Base-by-base conservation (phyloP, 1,139 yeast genomes). In the Magnusiomyces starmeri region DNA sequence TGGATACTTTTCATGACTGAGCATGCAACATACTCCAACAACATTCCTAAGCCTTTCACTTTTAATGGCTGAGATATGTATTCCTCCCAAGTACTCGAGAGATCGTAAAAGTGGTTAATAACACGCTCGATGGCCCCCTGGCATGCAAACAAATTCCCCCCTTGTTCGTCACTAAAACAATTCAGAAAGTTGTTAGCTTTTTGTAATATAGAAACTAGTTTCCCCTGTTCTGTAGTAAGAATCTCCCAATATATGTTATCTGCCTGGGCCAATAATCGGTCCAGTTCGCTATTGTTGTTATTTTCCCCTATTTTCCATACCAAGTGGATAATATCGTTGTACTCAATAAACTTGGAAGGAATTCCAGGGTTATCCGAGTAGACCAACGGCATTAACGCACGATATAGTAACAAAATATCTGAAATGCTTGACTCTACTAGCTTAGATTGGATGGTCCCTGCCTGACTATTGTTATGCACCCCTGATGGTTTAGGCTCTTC, bases 11-110 rank as follows among this genome's bases (percentile, higher is more conserved):
- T 46, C 29, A 67, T 61, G 7, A 66, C 51, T 4, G 60, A 46
- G 2, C 59, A 55, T 7, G 65, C 65, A 20, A 61, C 55, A 22
- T 57, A 57, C 53, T 69, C 71, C 4, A 66, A 58, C n/a, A 68
- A 49, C 3, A 57, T 51, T 2, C 69, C 65, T 18, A 67, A 46
- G 16, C 66, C 58, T 24, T 57, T 55, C 24, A 58, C 59, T 3
- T 65, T 60, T n/a, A 60, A 54, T 1, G 60, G 58, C 43, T 56
- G 54, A 7, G 64, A 54, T 2, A 62, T 57, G 22, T 58, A 59
- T 14, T 50, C 46, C 24, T 47, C 50, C 61, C 63, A 61, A 16
- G 56, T 61, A 2, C 52, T 55, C 12, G 54, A 56, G 2, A 57
- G 42, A 14, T 52, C 52, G n/a, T 52, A 29, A 29, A 64, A 54